These are phyloP conservation scores for Allium fistulosum DNA, from an alignment of 106 monocot genomes.

Conservation along the genomic window DNA sequence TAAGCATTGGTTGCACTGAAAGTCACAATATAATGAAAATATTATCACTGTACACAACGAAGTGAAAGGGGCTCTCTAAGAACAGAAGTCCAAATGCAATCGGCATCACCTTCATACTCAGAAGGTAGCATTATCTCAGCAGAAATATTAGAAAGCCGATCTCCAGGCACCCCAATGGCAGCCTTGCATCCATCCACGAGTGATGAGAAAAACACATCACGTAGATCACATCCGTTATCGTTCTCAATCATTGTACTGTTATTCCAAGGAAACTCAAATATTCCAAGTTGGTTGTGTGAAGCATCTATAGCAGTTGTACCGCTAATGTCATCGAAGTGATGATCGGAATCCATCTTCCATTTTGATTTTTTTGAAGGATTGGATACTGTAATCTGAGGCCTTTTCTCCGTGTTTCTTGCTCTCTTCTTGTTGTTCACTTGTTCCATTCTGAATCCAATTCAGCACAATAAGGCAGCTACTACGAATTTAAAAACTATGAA, in stretches of 20 bases:
- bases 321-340: background rate
- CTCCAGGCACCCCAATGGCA: slow-evolving; percentile 41
- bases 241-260: background rate
- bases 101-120: slow-evolving; percentile 10
- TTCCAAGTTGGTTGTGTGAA: slow-evolving; percentile 11
- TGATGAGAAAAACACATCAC: slow-evolving; percentile 56
- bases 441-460: too few species aligned
- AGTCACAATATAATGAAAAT: too few species aligned
- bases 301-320: background rate
- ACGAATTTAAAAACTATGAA: background rate
- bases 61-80: slow-evolving; percentile 28
- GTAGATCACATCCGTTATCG: slow-evolving; percentile 28
- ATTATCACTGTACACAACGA: slow-evolving; percentile 4
- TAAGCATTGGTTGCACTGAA: too few species aligned
- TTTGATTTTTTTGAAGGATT: background rate
- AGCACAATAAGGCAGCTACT: background rate
- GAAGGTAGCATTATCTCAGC: slow-evolving; percentile 3
- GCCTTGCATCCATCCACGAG: slow-evolving; percentile 56
- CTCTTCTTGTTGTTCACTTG: too few species aligned
- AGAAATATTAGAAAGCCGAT: slow-evolving; percentile 17
- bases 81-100: slow-evolving; percentile 41
- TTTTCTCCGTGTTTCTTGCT: too few species aligned
- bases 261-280: slow-evolving; percentile 68
- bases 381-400: too few species aligned
- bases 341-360: background rate